Evolutionary conservation across 148 eudicot genomes (phyloP).

Genomic region (Fagopyrum homotropicum): DNA sequence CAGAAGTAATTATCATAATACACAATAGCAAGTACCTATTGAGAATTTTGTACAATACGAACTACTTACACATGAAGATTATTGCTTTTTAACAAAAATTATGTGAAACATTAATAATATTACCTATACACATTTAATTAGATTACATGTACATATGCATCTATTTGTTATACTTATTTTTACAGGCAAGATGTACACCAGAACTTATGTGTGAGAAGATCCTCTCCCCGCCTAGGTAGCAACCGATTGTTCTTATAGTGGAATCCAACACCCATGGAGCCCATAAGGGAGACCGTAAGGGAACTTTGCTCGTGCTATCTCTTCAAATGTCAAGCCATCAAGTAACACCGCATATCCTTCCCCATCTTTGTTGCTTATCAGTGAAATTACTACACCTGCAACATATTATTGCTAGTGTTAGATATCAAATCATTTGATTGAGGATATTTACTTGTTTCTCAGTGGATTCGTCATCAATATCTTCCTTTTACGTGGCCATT

Average conservation of each 20-base stretch:
- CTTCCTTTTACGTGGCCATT: no score
- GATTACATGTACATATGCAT: background rate
- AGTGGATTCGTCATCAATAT: background rate
- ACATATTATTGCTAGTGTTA: background rate
- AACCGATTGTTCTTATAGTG: conserved; percentile 15
- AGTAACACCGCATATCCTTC: conserved; percentile 83
- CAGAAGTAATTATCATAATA: background rate
- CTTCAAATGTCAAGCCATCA: conserved; percentile 74
- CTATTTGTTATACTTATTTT: background rate
- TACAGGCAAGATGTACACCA: background rate
- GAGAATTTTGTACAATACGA: background rate
- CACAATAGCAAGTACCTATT: background rate
- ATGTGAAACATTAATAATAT: background rate
- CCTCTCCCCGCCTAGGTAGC: background rate
- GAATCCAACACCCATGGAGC: conserved; percentile 97
- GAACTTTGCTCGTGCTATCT: conserved; percentile 90
- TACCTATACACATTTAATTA: background rate
- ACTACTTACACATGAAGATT: background rate
- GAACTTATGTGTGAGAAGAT: background rate
- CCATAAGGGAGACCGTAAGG: conserved; percentile 98
- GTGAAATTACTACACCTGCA: conserved; percentile 79
- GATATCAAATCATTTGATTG: background rate
- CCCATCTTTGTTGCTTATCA: conserved; percentile 74
- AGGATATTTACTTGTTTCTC: background rate
- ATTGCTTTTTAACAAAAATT: background rate